These are phyloP conservation scores for Chaetomium tenue DNA, from an alignment of 495 filamentous ascomycete species.

Conservation along the genomic window DNA sequence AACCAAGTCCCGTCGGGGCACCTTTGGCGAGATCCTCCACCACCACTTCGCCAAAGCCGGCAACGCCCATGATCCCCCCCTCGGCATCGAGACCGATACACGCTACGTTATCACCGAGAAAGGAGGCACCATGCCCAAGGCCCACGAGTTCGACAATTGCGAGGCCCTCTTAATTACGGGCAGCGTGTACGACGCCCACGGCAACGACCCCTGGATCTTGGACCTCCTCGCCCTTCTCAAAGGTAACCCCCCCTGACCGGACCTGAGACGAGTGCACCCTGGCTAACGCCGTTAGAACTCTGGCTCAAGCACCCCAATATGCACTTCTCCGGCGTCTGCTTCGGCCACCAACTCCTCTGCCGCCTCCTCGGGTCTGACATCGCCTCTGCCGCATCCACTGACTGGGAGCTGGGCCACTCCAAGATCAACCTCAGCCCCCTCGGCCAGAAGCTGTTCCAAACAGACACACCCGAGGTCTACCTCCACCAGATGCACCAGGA, in stretches of 20 bases:
- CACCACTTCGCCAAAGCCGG: conserved; percentile 33
- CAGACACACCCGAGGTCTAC: conserved; percentile 46
- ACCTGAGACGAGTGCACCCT: not conserved
- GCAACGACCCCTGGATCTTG: conserved; percentile 70
- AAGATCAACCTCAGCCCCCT: conserved; percentile 62
- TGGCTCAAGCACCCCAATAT: conserved; percentile 44
- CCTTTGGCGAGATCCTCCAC: conserved; percentile 35
- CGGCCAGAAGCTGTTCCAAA: conserved; percentile 69
- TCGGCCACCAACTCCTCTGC: conserved; percentile 81
- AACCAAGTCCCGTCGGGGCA: conserved; percentile 25
- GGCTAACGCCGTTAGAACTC: conserved; percentile 19
- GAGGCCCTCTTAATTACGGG: conserved; percentile 74
- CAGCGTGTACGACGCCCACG: conserved; percentile 52
- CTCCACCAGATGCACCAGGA: conserved; percentile 86
- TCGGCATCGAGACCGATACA: conserved; percentile 32
- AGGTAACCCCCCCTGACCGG: conserved; percentile 15
- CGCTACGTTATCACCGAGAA: conserved; percentile 34
- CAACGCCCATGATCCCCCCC: conserved; percentile 31
- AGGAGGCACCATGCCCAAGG: conserved; percentile 30
- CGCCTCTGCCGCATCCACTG: conserved; percentile 51
- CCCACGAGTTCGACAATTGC: conserved; percentile 26
- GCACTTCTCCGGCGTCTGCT: conserved; percentile 72
- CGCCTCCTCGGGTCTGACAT: conserved; percentile 69
- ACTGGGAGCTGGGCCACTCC: conserved; percentile 76
- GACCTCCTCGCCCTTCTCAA: conserved; percentile 31